Evolutionary conservation across 345 rosid species (phyloP).

Genomic region (Linum lewisii): DNA sequence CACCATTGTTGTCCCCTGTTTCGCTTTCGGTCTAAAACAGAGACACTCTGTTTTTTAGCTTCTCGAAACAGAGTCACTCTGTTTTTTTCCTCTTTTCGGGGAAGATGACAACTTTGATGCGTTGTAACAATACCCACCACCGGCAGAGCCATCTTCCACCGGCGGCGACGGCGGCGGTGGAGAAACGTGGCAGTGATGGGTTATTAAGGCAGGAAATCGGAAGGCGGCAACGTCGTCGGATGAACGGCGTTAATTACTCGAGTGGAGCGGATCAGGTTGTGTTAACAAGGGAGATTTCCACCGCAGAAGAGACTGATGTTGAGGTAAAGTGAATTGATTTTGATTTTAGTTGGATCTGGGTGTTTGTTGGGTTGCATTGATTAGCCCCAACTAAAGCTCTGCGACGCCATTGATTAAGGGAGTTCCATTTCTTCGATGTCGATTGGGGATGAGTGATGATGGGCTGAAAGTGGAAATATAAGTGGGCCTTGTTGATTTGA

Average conservation of each 20-base stretch:
- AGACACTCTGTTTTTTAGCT: not conserved
- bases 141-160: not conserved
- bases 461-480: too few species aligned
- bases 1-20: not conserved
- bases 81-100: not conserved
- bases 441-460: too few species aligned
- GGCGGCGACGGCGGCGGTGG: not conserved
- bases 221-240: not conserved
- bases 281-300: not conserved
- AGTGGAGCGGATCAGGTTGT: not conserved
- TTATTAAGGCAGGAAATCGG: not conserved
- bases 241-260: not conserved
- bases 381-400: too few species aligned
- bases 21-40: not conserved
- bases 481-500: too few species aligned
- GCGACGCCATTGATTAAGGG: too few species aligned
- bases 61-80: not conserved
- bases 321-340: not conserved
- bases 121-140: not conserved
- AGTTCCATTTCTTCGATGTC: too few species aligned
- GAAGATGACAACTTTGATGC: not conserved
- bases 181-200: not conserved
- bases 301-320: not conserved
- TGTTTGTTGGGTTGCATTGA: too few species aligned
- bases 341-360: too few species aligned